Evolutionary conservation across 768 basidiomycete genomes (phyloP).

Genomic region (Leccinellum rugosiceps): DNA sequence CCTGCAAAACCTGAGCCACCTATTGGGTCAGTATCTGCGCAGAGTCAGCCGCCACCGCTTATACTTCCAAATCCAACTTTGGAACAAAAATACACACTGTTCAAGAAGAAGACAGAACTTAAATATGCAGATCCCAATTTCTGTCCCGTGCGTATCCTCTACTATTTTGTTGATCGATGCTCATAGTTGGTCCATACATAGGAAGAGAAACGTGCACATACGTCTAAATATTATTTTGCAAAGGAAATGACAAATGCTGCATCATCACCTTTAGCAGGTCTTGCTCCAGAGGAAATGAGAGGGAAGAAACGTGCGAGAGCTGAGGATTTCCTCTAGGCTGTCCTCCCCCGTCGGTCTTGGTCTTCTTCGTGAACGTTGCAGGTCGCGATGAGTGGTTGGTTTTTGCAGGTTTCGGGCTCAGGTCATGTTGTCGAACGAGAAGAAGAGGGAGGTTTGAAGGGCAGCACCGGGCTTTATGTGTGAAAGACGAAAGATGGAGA

Average conservation of each 20-base stretch:
- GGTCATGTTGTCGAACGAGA: slow-evolving; percentile 16
- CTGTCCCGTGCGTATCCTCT: slow-evolving; percentile 54
- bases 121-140: slow-evolving; percentile 79
- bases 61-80: slow-evolving; percentile 54
- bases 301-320: slow-evolving; percentile 85
- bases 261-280: slow-evolving; percentile 19
- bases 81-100: slow-evolving; percentile 64
- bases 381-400: slow-evolving; percentile 29
- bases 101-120: slow-evolving; percentile 73
- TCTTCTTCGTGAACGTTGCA: slow-evolving; percentile 26
- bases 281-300: slow-evolving; percentile 53
- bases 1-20: slow-evolving; percentile 9
- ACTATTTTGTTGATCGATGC: neutral
- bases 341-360: slow-evolving; percentile 26
- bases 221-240: slow-evolving; percentile 58
- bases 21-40: slow-evolving; percentile 22
- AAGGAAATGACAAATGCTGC: slow-evolving; percentile 36
- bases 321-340: slow-evolving; percentile 70
- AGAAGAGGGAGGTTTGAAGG: neutral
- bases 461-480: neutral
- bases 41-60: slow-evolving; percentile 28
- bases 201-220: slow-evolving; percentile 76
- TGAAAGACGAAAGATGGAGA: slow-evolving; percentile 27
- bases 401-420: slow-evolving; percentile 29
- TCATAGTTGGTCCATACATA: slow-evolving; percentile 27